Evolutionary conservation across 2,329 filamentous ascomycete genomes (phyloP).

Genomic region (Beauveria sp.): DNA sequence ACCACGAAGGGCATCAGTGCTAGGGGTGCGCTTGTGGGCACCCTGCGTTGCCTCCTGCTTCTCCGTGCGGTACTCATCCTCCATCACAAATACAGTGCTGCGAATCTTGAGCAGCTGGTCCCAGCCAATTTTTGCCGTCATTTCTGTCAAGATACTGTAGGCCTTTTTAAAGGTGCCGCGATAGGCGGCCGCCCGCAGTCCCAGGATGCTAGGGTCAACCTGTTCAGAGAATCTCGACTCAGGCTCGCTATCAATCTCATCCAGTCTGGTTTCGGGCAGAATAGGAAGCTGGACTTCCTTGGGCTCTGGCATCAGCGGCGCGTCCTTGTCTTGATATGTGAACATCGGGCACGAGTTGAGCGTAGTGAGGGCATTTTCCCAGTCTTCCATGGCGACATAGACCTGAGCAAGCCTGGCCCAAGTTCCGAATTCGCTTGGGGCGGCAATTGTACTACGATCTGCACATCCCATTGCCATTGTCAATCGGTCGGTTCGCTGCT

Average conservation of each 20-base stretch:
- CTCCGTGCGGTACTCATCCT: conserved; percentile 93
- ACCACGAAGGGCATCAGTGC: conserved; percentile 69
- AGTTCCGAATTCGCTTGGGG: conserved; percentile 93
- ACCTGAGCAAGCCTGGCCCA: conserved; percentile 93
- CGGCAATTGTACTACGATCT: conserved; percentile 88
- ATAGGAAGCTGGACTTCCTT: conserved; percentile 81
- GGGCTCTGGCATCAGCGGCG: conserved; percentile 88
- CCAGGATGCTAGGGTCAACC: conserved; percentile 78
- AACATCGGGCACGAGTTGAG: conserved; percentile 99
- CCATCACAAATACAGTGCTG: conserved; percentile 98
- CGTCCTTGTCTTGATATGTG: conserved; percentile 97
- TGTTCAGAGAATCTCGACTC: conserved; percentile 74
- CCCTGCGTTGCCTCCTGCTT: conserved; percentile 54
- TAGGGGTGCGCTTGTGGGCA: conserved; percentile 60
- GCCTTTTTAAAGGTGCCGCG: conserved; percentile 94
- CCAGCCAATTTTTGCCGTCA: conserved; percentile 96
- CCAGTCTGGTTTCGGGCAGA: conserved; percentile 78
- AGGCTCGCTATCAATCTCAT: conserved; percentile 92
- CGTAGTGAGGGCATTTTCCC: conserved; percentile 90
- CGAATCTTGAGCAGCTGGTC: conserved; percentile 90
- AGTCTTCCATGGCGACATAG: conserved; percentile 89
- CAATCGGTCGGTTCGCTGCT: conserved; percentile 57
- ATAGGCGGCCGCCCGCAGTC: conserved; percentile 80
- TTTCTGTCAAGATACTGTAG: conserved; percentile 88
- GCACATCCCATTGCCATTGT: conserved; percentile 88